These are phyloP conservation scores for Tausonia pullulans DNA, from an alignment of 1,284 basidiomycete species.

Conservation along the genomic window DNA sequence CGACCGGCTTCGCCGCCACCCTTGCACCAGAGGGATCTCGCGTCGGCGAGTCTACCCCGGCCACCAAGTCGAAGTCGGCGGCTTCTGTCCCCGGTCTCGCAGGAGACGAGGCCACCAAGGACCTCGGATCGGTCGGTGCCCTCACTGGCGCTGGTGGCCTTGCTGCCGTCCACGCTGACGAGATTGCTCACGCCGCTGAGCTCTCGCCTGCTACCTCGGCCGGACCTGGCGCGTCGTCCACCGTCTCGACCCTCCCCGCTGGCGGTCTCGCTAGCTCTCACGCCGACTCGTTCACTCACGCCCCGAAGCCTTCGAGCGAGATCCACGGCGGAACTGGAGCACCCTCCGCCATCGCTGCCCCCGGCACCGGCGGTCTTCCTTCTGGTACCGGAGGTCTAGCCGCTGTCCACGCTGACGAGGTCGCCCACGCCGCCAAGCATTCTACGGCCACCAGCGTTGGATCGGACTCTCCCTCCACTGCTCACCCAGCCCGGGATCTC, in stretches of 20 bases:
- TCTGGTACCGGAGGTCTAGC: background rate
- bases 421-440: conserved; percentile 8
- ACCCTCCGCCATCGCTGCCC: background rate
- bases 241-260: background rate
- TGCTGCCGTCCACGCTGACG: background rate
- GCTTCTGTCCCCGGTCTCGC: no score
- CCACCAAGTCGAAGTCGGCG: no score
- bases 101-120: background rate
- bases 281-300: no score
- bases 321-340: no score
- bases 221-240: background rate
- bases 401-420: background rate
- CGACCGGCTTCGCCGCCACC: no score
- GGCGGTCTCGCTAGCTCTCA: no score
- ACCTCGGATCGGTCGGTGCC: background rate
- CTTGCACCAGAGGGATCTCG: background rate
- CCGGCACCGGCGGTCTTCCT: background rate
- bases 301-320: background rate
- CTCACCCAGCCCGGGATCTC: no score
- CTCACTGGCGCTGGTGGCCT: background rate
- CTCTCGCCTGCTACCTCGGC: conserved; percentile 1
- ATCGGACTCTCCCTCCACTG: background rate
- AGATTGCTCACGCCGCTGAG: conserved; percentile 11
- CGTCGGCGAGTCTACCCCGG: background rate
- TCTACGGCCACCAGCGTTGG: conserved; percentile 1